Conservation (phyloP, 345 rosid genomes). For the Salix udensis region DNA sequence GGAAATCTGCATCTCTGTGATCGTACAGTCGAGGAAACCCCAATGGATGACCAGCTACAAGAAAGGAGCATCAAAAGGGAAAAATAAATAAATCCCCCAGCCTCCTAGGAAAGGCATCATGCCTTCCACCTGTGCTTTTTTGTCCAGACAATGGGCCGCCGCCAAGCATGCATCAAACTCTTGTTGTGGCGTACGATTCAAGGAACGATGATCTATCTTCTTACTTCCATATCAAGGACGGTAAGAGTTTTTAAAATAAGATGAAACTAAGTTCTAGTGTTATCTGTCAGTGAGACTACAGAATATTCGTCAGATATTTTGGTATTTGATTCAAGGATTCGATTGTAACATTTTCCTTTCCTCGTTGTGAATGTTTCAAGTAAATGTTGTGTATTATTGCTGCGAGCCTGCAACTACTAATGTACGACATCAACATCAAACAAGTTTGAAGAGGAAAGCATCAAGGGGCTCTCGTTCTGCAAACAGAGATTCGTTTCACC, state of each 20-base stretch:
- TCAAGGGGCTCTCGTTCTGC: neutral
- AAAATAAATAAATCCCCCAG: too few species aligned
- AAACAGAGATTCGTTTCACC: neutral
- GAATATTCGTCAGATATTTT: neutral
- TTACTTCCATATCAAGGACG: neutral
- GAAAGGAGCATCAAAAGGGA: too few species aligned
- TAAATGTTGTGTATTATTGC: neutral
- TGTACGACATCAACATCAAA: neutral
- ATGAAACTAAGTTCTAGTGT: neutral
- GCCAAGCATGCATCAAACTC: neutral
- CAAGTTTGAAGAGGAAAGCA: neutral
- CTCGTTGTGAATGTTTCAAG: neutral
- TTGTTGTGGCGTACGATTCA: neutral
- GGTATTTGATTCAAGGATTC: neutral
- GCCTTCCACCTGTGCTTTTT: neutral
- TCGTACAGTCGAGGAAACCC: neutral
- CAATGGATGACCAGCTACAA: too few species aligned
- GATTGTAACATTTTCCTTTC: neutral
- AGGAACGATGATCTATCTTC: neutral
- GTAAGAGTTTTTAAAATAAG: neutral
- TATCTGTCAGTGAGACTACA: neutral
- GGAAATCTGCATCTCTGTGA: conserved; percentile 45
- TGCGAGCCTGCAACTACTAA: neutral
- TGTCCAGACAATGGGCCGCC: neutral
- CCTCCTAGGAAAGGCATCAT: too few species aligned